These are phyloP conservation scores for Pseudozyma flocculosa DNA, from an alignment of 1,284 basidiomycete genomes.

Conservation along the genomic window DNA sequence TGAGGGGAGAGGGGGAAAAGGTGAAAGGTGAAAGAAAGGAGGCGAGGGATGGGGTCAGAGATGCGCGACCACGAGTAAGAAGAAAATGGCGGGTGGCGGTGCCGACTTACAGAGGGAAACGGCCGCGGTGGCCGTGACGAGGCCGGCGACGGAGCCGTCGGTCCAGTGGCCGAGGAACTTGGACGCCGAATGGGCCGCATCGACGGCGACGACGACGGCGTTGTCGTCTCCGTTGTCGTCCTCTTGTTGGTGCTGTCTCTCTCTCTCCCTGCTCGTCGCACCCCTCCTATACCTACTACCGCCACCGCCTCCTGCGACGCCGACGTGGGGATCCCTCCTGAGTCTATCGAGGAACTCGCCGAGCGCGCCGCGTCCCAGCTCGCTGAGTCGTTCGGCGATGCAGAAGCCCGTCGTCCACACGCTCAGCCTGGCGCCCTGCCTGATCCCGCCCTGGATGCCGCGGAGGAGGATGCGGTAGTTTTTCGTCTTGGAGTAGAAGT, in stretches of 20 bases:
- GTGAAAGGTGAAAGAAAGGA: background rate
- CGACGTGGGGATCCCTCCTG: too few species aligned
- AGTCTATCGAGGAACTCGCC: too few species aligned
- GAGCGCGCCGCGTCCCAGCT: too few species aligned
- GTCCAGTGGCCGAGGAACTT: conserved; percentile 43
- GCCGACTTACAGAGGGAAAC: conserved; percentile 23
- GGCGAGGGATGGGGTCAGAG: background rate
- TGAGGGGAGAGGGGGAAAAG: background rate
- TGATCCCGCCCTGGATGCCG: conserved; percentile 38
- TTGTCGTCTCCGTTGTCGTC: too few species aligned
- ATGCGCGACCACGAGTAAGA: conserved; percentile 1
- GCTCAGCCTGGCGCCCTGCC: conserved; percentile 34
- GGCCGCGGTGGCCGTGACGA: conserved; percentile 25
- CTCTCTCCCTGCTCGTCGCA: too few species aligned
- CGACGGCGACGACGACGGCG: conserved; percentile 3
- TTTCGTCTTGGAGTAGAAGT: conserved; percentile 58
- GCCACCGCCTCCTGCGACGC: too few species aligned
- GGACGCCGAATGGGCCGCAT: conserved; percentile 1
- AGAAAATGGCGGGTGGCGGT: background rate
- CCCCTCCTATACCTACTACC: too few species aligned
- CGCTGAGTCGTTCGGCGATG: conserved; percentile 28
- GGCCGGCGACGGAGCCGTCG: conserved; percentile 41
- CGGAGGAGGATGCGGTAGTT: conserved; percentile 53
- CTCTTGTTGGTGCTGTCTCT: too few species aligned
- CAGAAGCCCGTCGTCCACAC: conserved; percentile 47